phyloP scores from a whole-genome alignment of 1,139 yeast genomes.

The Debaryomyces sp. region DNA sequence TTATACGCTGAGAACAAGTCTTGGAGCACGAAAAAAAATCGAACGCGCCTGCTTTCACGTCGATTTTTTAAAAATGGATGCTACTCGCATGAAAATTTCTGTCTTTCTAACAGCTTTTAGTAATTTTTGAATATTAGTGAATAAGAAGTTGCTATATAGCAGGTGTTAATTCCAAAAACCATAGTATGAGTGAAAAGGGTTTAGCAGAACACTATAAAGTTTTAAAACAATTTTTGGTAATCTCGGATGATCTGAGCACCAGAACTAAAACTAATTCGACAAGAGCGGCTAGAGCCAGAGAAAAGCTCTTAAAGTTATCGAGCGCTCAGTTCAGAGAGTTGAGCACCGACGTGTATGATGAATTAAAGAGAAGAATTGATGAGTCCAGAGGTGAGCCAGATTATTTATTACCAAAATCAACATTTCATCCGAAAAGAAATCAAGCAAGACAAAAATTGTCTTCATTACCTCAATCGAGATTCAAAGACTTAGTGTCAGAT shows the following conservation, averaged over 20 bases:
- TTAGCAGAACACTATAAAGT: conserved; percentile 51
- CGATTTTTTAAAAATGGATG: neutral
- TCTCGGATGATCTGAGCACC: conserved; percentile 50
- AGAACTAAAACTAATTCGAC: conserved; percentile 50
- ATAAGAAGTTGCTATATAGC: neutral
- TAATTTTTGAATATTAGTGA: neutral
- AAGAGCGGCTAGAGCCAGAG: conserved; percentile 78
- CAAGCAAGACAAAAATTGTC: conserved; percentile 94
- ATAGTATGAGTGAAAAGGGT: conserved; percentile 36
- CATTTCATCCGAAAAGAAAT: conserved; percentile 90
- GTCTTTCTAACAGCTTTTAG: neutral
- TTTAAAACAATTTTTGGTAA: conserved; percentile 54
- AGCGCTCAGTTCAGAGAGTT: conserved; percentile 86
- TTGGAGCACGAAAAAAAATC: neutral
- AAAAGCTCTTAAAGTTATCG: conserved; percentile 77
- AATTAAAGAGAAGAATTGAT: conserved; percentile 71
- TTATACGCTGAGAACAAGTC: neutral
- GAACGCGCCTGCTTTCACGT: conserved; percentile 2
- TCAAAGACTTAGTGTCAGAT: conserved; percentile 89
- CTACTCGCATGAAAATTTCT: neutral
- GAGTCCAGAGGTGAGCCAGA: conserved; percentile 60
- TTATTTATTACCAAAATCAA: conserved; percentile 66
- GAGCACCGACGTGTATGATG: conserved; percentile 93
- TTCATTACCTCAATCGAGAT: conserved; percentile 76
- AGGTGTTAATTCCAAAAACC: conserved; percentile 1